Conservation (phyloP, 805 yeast species). For the Cyberlindnera galapagoensis region DNA sequence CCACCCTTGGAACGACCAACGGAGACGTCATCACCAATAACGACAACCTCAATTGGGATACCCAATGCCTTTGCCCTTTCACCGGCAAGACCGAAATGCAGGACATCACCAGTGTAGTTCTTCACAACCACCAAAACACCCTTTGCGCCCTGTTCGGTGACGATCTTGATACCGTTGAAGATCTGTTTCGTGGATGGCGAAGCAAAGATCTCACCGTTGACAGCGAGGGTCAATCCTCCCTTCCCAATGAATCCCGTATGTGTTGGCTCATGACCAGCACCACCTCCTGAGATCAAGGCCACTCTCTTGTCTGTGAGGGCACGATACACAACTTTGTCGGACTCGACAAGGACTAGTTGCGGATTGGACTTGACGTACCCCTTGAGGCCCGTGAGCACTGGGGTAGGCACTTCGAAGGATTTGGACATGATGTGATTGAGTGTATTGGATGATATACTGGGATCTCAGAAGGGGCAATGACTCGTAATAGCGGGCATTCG, state of each 20-base stretch:
- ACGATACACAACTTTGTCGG: slow-evolving; percentile 33
- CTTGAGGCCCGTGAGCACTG: slow-evolving; percentile 30
- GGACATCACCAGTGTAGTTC: slow-evolving; percentile 91
- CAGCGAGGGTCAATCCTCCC: slow-evolving; percentile 80
- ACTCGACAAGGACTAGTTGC: slow-evolving; percentile 28
- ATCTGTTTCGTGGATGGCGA: slow-evolving; percentile 93
- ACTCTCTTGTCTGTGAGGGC: slow-evolving; percentile 40
- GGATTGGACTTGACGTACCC: slow-evolving; percentile 35
- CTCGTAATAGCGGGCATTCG: too few species aligned
- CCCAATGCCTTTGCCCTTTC: slow-evolving; percentile 84
- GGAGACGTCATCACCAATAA: slow-evolving; percentile 89
- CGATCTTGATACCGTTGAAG: slow-evolving; percentile 48
- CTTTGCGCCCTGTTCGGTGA: slow-evolving; percentile 32
- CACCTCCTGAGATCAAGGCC: slow-evolving; percentile 83
- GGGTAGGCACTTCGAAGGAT: slow-evolving; percentile 33
- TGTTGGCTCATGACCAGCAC: slow-evolving; percentile 93
- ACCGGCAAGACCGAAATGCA: slow-evolving; percentile 88
- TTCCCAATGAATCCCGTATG: slow-evolving; percentile 90
- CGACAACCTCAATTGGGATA: slow-evolving; percentile 59
- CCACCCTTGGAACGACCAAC: slow-evolving; percentile 89
- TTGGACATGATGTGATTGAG: slow-evolving; percentile 26
- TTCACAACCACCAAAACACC: slow-evolving; percentile 81
- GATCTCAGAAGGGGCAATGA: too few species aligned
- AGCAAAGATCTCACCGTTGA: slow-evolving; percentile 87
- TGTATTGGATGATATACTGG: too few species aligned